phyloP scores from a whole-genome alignment of 805 yeast species.

The Hanseniaspora meyeri region DNA sequence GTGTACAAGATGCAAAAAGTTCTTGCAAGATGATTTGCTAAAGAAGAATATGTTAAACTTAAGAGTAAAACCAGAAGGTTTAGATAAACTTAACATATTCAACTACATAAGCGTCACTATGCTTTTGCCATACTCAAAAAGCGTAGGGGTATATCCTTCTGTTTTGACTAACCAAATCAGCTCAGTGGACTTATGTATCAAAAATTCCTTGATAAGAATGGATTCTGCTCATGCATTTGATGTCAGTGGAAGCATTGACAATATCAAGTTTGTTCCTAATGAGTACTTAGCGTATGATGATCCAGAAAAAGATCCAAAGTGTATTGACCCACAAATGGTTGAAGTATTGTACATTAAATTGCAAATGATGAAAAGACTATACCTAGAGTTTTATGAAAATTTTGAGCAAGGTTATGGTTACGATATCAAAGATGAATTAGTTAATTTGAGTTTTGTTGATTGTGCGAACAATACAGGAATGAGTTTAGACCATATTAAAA shows the following conservation, averaged over 20 bases:
- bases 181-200: slow-evolving; percentile 9
- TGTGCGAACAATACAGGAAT: slow-evolving; percentile 11
- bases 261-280: slow-evolving; percentile 9
- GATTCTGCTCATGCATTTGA: slow-evolving; percentile 9
- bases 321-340: neutral
- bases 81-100: slow-evolving; percentile 29
- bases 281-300: neutral
- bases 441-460: slow-evolving; percentile 5
- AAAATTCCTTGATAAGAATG: slow-evolving; percentile 8
- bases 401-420: slow-evolving; percentile 12
- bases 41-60: slow-evolving; percentile 25
- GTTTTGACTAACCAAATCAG: slow-evolving; percentile 26
- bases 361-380: slow-evolving; percentile 10
- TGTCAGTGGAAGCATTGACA: slow-evolving; percentile 4
- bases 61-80: slow-evolving; percentile 22
- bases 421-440: slow-evolving; percentile 10
- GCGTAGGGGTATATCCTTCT: slow-evolving; percentile 33
- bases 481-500: slow-evolving; percentile 5
- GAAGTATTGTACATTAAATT: slow-evolving; percentile 6
- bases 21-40: slow-evolving; percentile 26
- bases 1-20: slow-evolving; percentile 24
- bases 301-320: neutral
- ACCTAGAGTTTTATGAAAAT: slow-evolving; percentile 10
- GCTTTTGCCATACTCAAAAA: slow-evolving; percentile 33
- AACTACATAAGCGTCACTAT: slow-evolving; percentile 28